These are phyloP conservation scores for Leishmania turanica DNA, from an alignment of 208 protist genomes.

Conservation along the genomic window DNA sequence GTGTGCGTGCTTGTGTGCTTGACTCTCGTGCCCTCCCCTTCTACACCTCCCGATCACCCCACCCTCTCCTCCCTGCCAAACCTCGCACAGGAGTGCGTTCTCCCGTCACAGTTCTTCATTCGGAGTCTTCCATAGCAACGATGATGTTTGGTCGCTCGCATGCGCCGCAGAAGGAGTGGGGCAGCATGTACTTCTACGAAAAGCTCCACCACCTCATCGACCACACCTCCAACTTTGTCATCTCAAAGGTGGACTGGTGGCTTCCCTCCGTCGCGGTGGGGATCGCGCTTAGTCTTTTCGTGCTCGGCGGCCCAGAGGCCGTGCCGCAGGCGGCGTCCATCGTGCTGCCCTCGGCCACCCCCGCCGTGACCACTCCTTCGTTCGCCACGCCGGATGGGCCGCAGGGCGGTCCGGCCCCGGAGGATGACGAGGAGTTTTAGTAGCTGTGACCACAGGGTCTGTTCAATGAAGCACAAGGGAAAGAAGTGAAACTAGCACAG, in stretches of 20 bases:
- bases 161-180: constrained; percentile 78
- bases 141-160: constrained; percentile 75
- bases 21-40: not conserved
- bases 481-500: not conserved
- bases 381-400: constrained; percentile 48
- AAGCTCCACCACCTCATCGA: constrained; percentile 85
- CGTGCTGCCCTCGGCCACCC: constrained; percentile 46
- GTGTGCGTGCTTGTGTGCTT: not conserved
- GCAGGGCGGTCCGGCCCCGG: constrained; percentile 27
- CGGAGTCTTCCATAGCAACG: not conserved
- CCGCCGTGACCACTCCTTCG: constrained; percentile 51
- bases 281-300: constrained; percentile 72
- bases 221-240: constrained; percentile 71
- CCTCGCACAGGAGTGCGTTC: not conserved
- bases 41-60: not conserved
- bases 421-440: constrained; percentile 56
- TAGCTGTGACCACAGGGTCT: not conserved
- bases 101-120: not conserved
- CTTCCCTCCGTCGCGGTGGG: constrained; percentile 73
- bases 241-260: constrained; percentile 86
- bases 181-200: constrained; percentile 87
- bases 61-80: not conserved
- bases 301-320: constrained; percentile 74
- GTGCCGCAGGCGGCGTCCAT: constrained; percentile 52
- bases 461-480: not conserved